Evolutionary conservation across 2,329 filamentous ascomycete genomes (phyloP).

Genomic region (Cryphonectria carpinicola): DNA sequence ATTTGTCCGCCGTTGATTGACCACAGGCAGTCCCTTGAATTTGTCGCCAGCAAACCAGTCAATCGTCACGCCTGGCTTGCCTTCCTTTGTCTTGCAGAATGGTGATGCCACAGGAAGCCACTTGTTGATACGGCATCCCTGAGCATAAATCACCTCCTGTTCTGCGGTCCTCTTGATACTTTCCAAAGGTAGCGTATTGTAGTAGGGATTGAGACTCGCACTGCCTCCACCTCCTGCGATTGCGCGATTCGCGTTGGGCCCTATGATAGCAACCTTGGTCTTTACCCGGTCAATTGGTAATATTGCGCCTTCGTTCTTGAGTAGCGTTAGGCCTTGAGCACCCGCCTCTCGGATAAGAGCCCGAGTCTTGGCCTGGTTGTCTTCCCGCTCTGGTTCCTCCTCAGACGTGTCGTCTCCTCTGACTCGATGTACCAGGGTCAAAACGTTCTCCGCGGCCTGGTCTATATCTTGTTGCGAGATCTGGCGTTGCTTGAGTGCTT

Average conservation of each 20-base stretch:
- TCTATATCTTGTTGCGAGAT: constrained; percentile 56
- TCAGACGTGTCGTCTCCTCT: constrained; percentile 62
- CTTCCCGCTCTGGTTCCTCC: constrained; percentile 61
- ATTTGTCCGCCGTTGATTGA: constrained; percentile 63
- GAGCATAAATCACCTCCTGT: constrained; percentile 61
- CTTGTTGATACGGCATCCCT: constrained; percentile 67
- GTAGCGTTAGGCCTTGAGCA: constrained; percentile 63
- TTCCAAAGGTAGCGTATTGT: constrained; percentile 66
- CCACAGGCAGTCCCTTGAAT: constrained; percentile 60
- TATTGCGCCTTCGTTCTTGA: constrained; percentile 65
- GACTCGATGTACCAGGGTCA: constrained; percentile 63
- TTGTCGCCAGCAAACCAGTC: constrained; percentile 68
- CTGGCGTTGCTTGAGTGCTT: constrained; percentile 53
- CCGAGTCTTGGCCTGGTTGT: constrained; percentile 61
- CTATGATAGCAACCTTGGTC: constrained; percentile 67
- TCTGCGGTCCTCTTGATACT: constrained; percentile 61
- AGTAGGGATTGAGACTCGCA: constrained; percentile 70
- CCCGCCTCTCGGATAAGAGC: constrained; percentile 64
- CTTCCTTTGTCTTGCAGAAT: constrained; percentile 59
- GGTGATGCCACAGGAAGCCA: constrained; percentile 67
- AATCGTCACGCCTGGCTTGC: constrained; percentile 63
- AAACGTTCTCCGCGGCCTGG: constrained; percentile 61
- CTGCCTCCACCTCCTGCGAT: constrained; percentile 72
- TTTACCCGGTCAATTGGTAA: constrained; percentile 60
- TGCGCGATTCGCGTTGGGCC: constrained; percentile 68